Evolutionary conservation across 2,329 filamentous ascomycete species (phyloP).

Genomic region (Madurella fahalii): DNA sequence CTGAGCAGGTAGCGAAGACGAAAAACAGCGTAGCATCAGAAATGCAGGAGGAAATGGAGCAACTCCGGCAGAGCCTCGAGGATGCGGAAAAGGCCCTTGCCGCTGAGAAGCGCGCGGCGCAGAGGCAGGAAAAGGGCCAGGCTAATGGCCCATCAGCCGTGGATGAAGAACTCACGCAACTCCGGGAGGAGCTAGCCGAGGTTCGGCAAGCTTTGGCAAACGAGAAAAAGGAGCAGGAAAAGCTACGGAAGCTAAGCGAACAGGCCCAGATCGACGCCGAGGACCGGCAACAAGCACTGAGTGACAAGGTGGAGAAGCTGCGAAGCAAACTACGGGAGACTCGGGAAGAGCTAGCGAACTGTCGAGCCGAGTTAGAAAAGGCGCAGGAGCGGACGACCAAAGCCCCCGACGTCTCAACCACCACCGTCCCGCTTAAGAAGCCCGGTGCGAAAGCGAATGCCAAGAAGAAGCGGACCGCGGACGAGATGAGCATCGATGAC

Average conservation of each 20-base stretch:
- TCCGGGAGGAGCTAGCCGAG: constrained; percentile 33
- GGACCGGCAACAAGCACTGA: constrained; percentile 59
- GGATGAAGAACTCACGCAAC: constrained; percentile 20
- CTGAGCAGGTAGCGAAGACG: constrained; percentile 36
- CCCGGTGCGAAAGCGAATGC: constrained; percentile 33
- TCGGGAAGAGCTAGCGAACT: constrained; percentile 69
- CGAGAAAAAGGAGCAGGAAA: constrained; percentile 46
- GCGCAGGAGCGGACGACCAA: constrained; percentile 38
- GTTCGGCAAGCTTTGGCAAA: constrained; percentile 33
- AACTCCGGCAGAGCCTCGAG: constrained; percentile 19
- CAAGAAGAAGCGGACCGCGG: constrained; percentile 43
- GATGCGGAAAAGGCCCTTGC: constrained; percentile 28
- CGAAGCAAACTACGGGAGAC: constrained; percentile 64
- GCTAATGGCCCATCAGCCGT: constrained; percentile 1
- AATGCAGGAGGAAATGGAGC: constrained; percentile 30
- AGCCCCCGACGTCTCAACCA: constrained; percentile 18
- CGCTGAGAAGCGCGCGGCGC: constrained; percentile 21
- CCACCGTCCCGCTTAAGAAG: constrained; percentile 30
- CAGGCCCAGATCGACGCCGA: constrained; percentile 58
- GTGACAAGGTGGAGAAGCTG: constrained; percentile 66
- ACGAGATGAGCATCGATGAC: constrained; percentile 44
- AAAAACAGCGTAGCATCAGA: constrained; percentile 32
- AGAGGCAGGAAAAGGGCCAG: constrained; percentile 18
- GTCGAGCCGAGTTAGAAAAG: constrained; percentile 42
- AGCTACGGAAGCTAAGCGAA: constrained; percentile 42